Evolutionary conservation across 768 basidiomycete species (phyloP), one percentile per base, ranked within the genome.

Genomic region (Lactarius evosmus): DNA sequence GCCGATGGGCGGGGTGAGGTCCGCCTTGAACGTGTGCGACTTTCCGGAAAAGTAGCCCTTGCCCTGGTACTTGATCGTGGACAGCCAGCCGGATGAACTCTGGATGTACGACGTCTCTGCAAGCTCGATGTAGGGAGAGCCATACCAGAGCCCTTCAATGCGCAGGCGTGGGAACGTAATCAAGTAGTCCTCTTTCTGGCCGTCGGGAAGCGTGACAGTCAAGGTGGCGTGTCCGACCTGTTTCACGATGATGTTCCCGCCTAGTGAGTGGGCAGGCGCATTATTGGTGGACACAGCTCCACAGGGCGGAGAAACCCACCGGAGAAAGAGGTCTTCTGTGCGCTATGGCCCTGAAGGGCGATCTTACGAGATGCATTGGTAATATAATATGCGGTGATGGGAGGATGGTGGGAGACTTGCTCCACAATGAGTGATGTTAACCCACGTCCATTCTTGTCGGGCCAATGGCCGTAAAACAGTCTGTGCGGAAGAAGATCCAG

Each of bases 391-490:
- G 87, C 92, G 49, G 91, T 92, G 70, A 92, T 87, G 8, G 91
- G 89, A 1, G 91, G 89, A 72, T 99, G 96, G 72, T 99, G 96
- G 25, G 96, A 98, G 53, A 98, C 96, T 72, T 98, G 95, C 76
- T 98, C 95, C 4, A 95, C 93, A 44, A 90, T 83, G 33, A 98
- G 82, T 44, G 82, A 80, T 3, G 93, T 95, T 73, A 86, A 79
- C n/a, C 93, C 94, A 40, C 89, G 86, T 4, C 83, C 84, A 63
- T 77, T 74, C 50, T 71, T 71, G 73, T 89, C 85, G 2, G 95
- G 91, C 95, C 95, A 98, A 64, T 79, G 75, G 40, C 94, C 95
- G 66, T 93, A 95, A 76, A 98, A 98, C 30, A 91, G 78, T 71
- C 89, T 90, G 69, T 17, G 33, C 17, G 25, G 50, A 32, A 27